Percentiles rank a stretch among this genome's conserved stretches.
Conservation (phyloP, 108 stramenopile species). For the Cylindrotheca closterium region DNA sequence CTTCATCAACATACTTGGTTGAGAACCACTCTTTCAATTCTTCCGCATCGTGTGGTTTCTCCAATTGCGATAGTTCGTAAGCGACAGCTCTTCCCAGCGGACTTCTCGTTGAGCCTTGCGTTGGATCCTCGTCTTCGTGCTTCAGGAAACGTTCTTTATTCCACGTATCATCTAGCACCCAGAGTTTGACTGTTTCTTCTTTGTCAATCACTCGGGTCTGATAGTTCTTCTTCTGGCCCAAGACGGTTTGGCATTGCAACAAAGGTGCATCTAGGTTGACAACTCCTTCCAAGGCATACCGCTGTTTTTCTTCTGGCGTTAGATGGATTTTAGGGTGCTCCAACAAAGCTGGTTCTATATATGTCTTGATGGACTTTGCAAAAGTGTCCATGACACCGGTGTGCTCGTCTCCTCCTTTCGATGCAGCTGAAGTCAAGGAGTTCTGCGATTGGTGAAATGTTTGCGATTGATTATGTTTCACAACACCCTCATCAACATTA, state of each 20-base stretch:
- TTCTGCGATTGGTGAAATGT: too few relatives aligned
- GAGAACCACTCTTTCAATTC: background rate
- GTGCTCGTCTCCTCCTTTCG: background rate
- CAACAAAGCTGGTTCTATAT: background rate
- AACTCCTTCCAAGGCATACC: conserved; percentile 33
- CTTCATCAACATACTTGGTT: background rate
- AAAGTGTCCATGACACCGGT: background rate
- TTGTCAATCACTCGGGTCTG: conserved; percentile 37
- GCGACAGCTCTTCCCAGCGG: background rate
- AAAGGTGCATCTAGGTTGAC: conserved; percentile 34
- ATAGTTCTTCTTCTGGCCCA: conserved; percentile 35
- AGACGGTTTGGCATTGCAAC: conserved; percentile 46
- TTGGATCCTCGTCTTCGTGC: background rate
- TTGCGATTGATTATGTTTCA: too few relatives aligned
- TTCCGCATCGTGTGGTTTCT: background rate
- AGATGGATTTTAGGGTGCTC: background rate
- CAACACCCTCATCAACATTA: background rate
- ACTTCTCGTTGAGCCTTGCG: background rate
- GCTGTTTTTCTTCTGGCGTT: background rate
- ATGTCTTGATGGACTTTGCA: background rate
- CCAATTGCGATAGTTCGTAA: background rate
- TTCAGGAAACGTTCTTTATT: background rate
- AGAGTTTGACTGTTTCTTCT: conserved; percentile 14
- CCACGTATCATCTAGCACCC: conserved; percentile 16
- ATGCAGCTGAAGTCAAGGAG: too few relatives aligned